Percentiles rank a stretch among this genome's conserved stretches.
Conservation (phyloP, 257 asterid species). For the Dorcoceras hygrometricum region DNA sequence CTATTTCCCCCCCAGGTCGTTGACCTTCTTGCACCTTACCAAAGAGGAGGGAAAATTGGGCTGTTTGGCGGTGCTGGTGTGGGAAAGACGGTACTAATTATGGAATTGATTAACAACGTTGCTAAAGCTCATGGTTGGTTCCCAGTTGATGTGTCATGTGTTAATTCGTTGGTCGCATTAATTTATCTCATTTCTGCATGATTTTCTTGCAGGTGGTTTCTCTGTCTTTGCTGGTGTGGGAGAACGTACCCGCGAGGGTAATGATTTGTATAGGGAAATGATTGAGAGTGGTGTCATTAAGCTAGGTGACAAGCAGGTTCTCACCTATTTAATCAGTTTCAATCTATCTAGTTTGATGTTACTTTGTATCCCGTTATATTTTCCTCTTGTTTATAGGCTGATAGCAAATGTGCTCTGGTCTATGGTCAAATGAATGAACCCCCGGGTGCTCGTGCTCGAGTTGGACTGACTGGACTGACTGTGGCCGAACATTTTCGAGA, state of each 20-base stretch:
- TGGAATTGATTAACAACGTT: conserved; percentile 56
- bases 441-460: conserved; percentile 99
- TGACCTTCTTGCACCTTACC: conserved; percentile 95
- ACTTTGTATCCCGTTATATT: too few species aligned
- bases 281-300: conserved; percentile 99
- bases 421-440: conserved; percentile 99
- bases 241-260: conserved; percentile 98
- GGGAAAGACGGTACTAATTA: conserved; percentile 46
- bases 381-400: too few species aligned
- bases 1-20: conserved; percentile 92
- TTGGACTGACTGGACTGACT: conserved; percentile 95
- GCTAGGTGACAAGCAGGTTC: conserved; percentile 95
- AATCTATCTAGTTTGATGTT: too few species aligned
- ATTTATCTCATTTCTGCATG: too few species aligned
- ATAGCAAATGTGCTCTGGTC: conserved; percentile 95
- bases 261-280: conserved; percentile 97
- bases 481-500: conserved; percentile 99
- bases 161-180: too few species aligned
- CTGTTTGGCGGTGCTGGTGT: conserved; percentile 52
- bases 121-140: conserved; percentile 54
- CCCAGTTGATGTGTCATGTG: too few species aligned
- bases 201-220: conserved; percentile 72
- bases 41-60: conserved; percentile 96
- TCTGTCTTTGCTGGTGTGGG: conserved; percentile 99
- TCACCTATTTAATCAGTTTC: conserved; percentile 11